A percentile compares a stretch with the other conserved stretches of the same genome.
Conservation (phyloP, 768 basidiomycete species). For the Polyporus arcularius region DNA sequence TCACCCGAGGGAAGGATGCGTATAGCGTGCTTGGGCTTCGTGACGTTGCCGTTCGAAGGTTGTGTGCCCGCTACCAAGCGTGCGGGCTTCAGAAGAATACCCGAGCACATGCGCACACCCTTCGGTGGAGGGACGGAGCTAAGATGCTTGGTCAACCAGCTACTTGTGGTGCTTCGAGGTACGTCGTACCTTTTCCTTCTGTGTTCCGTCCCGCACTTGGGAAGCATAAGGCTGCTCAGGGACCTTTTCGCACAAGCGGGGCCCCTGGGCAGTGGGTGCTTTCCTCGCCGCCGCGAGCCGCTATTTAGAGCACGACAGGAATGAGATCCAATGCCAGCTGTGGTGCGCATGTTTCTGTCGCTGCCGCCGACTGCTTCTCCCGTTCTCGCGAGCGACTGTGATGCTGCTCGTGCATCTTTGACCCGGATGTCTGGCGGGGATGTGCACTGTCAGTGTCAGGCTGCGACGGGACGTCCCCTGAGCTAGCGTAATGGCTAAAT, state of each 20-base stretch:
- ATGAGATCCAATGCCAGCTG: neutral
- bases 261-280: constrained; percentile 1
- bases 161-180: constrained; percentile 3
- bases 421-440: neutral
- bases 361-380: neutral
- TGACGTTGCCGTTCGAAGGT: constrained; percentile 8
- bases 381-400: neutral
- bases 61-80: neutral
- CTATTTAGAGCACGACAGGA: neutral
- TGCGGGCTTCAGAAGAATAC: neutral
- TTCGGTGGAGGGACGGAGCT: constrained; percentile 2
- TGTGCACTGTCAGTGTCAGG: neutral
- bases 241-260: constrained; percentile 5
- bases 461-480: neutral
- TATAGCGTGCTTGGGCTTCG: constrained; percentile 6
- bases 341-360: neutral
- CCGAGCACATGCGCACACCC: neutral
- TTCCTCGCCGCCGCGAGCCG: neutral
- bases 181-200: constrained; percentile 3
- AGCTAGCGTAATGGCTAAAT: neutral
- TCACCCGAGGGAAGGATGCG: neutral
- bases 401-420: neutral
- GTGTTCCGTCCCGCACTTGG: neutral
- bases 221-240: neutral
- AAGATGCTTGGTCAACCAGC: neutral